phyloP scores from a whole-genome alignment of 106 monocot genomes.

The Acorus calamus region DNA sequence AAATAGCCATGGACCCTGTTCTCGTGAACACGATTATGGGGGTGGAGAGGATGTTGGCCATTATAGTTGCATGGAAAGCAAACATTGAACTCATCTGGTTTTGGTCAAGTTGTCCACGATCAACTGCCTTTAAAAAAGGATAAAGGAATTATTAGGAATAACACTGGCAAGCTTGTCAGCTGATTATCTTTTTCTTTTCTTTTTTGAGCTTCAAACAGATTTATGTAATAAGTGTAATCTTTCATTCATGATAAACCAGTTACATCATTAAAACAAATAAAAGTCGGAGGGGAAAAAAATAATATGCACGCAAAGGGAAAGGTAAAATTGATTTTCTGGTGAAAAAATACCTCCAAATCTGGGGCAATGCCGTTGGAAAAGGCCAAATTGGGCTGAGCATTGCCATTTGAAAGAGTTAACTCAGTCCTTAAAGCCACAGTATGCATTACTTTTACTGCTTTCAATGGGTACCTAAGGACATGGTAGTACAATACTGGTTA shows the following conservation, averaged over 20 bases:
- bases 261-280: not conserved
- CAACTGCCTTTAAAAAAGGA: slow-evolving; percentile 31
- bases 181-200: no score
- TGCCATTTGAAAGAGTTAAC: slow-evolving; percentile 30
- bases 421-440: slow-evolving; percentile 78
- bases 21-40: slow-evolving; percentile 96
- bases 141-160: not conserved
- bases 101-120: slow-evolving; percentile 23
- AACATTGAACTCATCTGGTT: slow-evolving; percentile 72
- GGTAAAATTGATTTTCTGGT: not conserved
- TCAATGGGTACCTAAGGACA: slow-evolving; percentile 70
- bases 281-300: not conserved
- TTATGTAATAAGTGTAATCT: no score
- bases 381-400: not conserved
- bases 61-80: slow-evolving; percentile 75
- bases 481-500: no score
- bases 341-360: slow-evolving; percentile 16
- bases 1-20: slow-evolving; percentile 90
- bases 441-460: slow-evolving; percentile 98
- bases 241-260: no score
- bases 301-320: not conserved
- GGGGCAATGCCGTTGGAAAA: not conserved
- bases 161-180: no score
- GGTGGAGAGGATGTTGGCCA: slow-evolving; percentile 60
- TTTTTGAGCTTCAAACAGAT: no score